phyloP scores from a whole-genome alignment of 2,329 filamentous ascomycete genomes.

The Oidium heveae region DNA sequence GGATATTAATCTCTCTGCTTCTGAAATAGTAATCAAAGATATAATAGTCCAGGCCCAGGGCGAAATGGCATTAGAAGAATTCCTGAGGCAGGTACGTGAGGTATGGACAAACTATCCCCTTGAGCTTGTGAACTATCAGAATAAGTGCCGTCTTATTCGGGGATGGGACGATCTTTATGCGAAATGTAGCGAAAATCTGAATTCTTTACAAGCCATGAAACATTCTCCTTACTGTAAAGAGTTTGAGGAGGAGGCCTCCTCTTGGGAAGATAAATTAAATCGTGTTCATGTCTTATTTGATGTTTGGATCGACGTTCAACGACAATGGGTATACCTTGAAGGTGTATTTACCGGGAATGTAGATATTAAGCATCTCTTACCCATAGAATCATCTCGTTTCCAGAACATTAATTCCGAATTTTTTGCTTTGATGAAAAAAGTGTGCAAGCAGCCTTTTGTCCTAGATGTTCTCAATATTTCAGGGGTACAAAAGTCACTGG shows the following conservation, averaged over 20 bases:
- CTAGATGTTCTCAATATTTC: constrained; percentile 90
- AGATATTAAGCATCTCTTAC: constrained; percentile 93
- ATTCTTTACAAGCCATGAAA: constrained; percentile 93
- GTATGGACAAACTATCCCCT: constrained; percentile 90
- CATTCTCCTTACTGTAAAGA: constrained; percentile 99
- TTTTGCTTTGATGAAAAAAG: constrained; percentile 97
- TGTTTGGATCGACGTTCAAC: constrained; percentile 99
- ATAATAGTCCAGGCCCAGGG: constrained; percentile 92
- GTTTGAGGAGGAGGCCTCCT: constrained; percentile 88
- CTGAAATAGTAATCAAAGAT: constrained; percentile 67
- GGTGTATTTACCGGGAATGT: constrained; percentile 97
- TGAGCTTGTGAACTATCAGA: constrained; percentile 91
- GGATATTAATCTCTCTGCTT: constrained; percentile 78
- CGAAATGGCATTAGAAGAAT: constrained; percentile 95
- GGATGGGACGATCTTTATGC: constrained; percentile 97
- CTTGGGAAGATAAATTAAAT: constrained; percentile 96
- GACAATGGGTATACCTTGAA: constrained; percentile 98
- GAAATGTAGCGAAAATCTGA: constrained; percentile 94
- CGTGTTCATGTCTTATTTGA: constrained; percentile 93
- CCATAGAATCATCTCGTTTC: constrained; percentile 88
- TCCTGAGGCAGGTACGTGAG: constrained; percentile 84
- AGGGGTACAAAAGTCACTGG: constrained; percentile 84
- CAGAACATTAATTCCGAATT: constrained; percentile 99
- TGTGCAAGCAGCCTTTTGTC: constrained; percentile 86
- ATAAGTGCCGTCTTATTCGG: constrained; percentile 88